These are phyloP conservation scores for Raffaelea arxii DNA, from an alignment of 2,329 filamentous ascomycete genomes.

Conservation along the genomic window DNA sequence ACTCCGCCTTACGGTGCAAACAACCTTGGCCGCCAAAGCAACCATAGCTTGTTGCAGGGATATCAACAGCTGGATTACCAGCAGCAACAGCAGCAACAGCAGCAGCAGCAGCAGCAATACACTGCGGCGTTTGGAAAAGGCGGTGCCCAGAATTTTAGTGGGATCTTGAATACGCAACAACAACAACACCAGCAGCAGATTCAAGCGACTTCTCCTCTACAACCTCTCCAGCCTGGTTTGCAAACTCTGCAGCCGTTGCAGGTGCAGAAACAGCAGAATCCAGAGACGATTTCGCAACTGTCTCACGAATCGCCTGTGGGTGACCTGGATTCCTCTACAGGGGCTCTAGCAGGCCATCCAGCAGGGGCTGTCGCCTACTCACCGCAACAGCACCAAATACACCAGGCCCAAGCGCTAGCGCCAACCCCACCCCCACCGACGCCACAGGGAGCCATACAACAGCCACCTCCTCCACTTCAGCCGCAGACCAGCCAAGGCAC, in stretches of 20 bases:
- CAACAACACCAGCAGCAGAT: slow-evolving; percentile 14
- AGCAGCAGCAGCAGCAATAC: slow-evolving; percentile 26
- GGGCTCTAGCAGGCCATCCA: slow-evolving; percentile 27
- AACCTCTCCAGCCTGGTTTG: slow-evolving; percentile 7
- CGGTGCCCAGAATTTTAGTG: too few relatives aligned
- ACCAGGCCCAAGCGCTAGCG: slow-evolving; percentile 12
- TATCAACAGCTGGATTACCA: slow-evolving; percentile 29
- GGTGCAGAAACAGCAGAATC: slow-evolving; percentile 33
- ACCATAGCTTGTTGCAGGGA: slow-evolving; percentile 14
- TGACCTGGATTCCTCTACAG: slow-evolving; percentile 32
- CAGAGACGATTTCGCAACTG: slow-evolving; percentile 52
- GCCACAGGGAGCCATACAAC: slow-evolving; percentile 2
- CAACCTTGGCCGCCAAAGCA: slow-evolving; percentile 30
- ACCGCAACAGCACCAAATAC: slow-evolving; percentile 21
- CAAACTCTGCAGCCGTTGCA: slow-evolving; percentile 14
- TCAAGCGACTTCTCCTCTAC: too few relatives aligned
- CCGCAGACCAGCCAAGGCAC: slow-evolving; percentile 20
- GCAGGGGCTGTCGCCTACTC: slow-evolving; percentile 19
- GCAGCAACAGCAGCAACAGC: slow-evolving; percentile 24
- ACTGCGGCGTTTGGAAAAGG: slow-evolving; percentile 6
- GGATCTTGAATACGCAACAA: too few relatives aligned
- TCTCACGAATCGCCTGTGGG: slow-evolving; percentile 50
- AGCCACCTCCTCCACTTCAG: slow-evolving; percentile 22
- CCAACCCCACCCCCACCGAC: slow-evolving; percentile 10
- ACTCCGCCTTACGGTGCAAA: slow-evolving; percentile 33